Conservation (phyloP, 768 basidiomycete species). For the Agrocybe pediades region DNA sequence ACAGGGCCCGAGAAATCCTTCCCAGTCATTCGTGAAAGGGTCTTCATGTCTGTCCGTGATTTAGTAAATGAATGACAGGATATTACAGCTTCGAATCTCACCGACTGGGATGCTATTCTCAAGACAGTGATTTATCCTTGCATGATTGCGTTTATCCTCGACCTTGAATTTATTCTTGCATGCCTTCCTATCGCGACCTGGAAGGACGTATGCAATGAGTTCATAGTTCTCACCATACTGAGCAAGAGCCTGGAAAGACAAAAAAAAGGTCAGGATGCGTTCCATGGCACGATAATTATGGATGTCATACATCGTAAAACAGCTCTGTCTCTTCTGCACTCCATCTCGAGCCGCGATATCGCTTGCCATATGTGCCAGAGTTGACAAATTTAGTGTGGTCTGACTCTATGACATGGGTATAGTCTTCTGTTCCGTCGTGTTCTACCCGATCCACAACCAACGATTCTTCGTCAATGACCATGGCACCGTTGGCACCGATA, state of each 20-base stretch:
- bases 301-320: slow-evolving; percentile 75
- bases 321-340: slow-evolving; percentile 86
- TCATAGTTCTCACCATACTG: slow-evolving; percentile 95
- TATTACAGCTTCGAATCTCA: slow-evolving; percentile 29
- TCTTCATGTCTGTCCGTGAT: slow-evolving; percentile 61
- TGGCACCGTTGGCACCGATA: slow-evolving; percentile 85
- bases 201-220: slow-evolving; percentile 83
- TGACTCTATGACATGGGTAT: slow-evolving; percentile 80
- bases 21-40: slow-evolving; percentile 77
- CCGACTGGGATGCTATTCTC: slow-evolving; percentile 77
- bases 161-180: slow-evolving; percentile 94
- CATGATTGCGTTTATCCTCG: slow-evolving; percentile 81
- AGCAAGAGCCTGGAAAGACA: slow-evolving; percentile 85
- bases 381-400: slow-evolving; percentile 87
- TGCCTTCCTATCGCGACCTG: slow-evolving; percentile 85
- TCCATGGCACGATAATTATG: not conserved
- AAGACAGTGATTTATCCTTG: slow-evolving; percentile 76
- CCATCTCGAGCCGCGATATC: slow-evolving; percentile 84
- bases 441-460: slow-evolving; percentile 78
- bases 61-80: not conserved
- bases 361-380: slow-evolving; percentile 78
- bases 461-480: slow-evolving; percentile 84
- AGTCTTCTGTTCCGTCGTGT: slow-evolving; percentile 64
- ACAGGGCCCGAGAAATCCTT: slow-evolving; percentile 84
- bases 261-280: slow-evolving; percentile 11